Evolutionary conservation across 192 early-diverging fungal species (phyloP).

Genomic region (Kappamyces sp.): DNA sequence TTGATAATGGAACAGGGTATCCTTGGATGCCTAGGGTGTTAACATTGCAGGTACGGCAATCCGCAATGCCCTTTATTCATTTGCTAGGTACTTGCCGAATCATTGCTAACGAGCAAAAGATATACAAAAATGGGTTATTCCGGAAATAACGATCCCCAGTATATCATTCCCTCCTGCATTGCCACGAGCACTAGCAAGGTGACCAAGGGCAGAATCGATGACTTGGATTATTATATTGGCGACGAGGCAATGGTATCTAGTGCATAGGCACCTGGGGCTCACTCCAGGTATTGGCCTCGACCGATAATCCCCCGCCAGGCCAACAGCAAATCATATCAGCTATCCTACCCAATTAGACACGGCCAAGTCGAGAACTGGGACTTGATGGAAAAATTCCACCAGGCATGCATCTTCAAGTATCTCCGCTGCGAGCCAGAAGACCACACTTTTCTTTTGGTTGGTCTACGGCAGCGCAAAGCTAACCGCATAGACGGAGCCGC

Average conservation of each 20-base stretch:
- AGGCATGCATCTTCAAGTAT: conserved; percentile 97
- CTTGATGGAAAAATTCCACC: conserved; percentile 99
- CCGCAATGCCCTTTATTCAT: not conserved
- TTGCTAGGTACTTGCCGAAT: not conserved
- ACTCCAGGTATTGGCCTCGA: too few species aligned
- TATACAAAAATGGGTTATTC: conserved; percentile 98
- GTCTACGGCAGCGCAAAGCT: conserved; percentile 2
- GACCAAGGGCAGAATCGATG: conserved; percentile 93
- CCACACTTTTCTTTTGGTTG: conserved; percentile 88
- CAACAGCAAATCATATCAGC: conserved; percentile 77
- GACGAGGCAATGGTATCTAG: conserved; percentile 71
- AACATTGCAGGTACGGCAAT: not conserved
- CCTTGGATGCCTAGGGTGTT: not conserved
- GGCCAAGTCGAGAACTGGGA: conserved; percentile 99
- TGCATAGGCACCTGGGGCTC: too few species aligned
- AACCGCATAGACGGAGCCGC: conserved; percentile 82
- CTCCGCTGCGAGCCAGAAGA: conserved; percentile 98
- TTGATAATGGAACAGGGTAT: conserved; percentile 98
- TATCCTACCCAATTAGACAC: conserved; percentile 84
- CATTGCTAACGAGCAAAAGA: conserved; percentile 22
- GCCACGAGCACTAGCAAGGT: conserved; percentile 61
- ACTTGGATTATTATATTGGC: conserved; percentile 96
- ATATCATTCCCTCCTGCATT: conserved; percentile 94
- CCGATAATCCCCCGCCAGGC: not conserved
- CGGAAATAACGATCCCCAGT: conserved; percentile 97